Evolutionary conservation across 2,329 filamentous ascomycete genomes (phyloP).

Genomic region (Fusarium brevicatenulatum): DNA sequence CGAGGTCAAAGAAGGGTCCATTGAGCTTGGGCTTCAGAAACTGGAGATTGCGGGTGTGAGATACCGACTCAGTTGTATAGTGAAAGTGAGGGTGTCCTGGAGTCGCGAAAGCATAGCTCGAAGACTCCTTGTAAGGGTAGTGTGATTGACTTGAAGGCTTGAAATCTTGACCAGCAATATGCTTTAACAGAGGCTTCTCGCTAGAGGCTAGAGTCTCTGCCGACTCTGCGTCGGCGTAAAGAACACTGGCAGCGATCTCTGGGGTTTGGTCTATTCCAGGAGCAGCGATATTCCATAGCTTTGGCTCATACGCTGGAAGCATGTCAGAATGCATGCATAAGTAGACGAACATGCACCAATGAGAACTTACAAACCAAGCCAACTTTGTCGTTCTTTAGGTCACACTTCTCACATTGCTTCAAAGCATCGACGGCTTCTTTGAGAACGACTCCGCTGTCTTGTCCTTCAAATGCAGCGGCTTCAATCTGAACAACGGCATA

Average conservation of each 20-base stretch:
- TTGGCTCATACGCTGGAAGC: background rate
- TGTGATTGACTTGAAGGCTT: background rate
- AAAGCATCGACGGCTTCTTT: constrained; percentile 37
- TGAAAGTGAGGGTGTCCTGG: constrained; percentile 62
- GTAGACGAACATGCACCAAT: too few relatives aligned
- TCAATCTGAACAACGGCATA: constrained; percentile 62
- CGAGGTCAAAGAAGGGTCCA: constrained; percentile 78
- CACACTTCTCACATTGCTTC: constrained; percentile 44
- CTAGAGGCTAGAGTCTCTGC: background rate
- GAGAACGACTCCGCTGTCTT: constrained; percentile 22
- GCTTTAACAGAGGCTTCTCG: background rate
- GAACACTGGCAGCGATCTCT: background rate
- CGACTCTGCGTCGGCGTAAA: background rate
- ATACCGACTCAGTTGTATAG: constrained; percentile 65
- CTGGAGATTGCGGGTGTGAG: constrained; percentile 72
- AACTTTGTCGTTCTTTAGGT: constrained; percentile 42
- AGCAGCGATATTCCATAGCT: background rate
- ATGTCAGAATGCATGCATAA: background rate
- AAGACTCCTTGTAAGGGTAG: background rate
- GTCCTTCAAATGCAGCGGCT: background rate
- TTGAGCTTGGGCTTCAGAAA: constrained; percentile 72
- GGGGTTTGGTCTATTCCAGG: background rate
- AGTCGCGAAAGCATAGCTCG: constrained; percentile 55
- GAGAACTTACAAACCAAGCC: background rate
- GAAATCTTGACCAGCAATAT: background rate